A percentile compares a stretch with the other conserved stretches of the same genome.
These are phyloP conservation scores for Globisporangium polare DNA, from an alignment of 352 stramenopile genomes.

Conservation along the genomic window DNA sequence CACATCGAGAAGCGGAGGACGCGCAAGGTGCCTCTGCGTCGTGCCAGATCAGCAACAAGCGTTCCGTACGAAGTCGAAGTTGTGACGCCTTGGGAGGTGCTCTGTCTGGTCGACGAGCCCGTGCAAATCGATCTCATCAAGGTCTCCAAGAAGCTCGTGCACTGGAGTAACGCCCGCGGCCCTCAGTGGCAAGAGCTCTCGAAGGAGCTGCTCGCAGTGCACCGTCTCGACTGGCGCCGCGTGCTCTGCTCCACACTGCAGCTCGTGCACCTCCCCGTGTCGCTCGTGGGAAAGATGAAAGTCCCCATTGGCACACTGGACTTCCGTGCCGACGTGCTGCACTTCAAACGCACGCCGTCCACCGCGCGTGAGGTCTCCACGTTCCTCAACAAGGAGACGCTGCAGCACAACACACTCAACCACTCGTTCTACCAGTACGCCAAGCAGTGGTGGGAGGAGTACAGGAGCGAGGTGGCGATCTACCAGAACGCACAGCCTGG, in stretches of 20 bases:
- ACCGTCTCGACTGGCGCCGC: conserved; percentile 75
- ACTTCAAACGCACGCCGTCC: conserved; percentile 42
- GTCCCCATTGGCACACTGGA: conserved; percentile 62
- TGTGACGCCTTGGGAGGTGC: conserved; percentile 54
- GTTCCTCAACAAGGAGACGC: conserved; percentile 53
- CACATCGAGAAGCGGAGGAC: conserved; percentile 33
- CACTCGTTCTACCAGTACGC: conserved; percentile 80
- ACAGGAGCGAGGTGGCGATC: conserved; percentile 30
- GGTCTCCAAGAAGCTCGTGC: conserved; percentile 43
- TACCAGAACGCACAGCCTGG: conserved; percentile 10
- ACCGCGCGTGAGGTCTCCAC: conserved; percentile 38
- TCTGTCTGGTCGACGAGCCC: conserved; percentile 62
- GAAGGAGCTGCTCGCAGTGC: conserved; percentile 57
- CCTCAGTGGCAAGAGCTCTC: conserved; percentile 41
- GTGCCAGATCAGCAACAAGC: conserved; percentile 14
- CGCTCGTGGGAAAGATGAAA: conserved; percentile 66
- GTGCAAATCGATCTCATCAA: conserved; percentile 63
- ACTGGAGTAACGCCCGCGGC: conserved; percentile 16
- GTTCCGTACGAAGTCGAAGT: conserved; percentile 52
- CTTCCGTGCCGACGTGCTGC: conserved; percentile 58
- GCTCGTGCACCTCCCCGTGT: conserved; percentile 65
- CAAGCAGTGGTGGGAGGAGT: conserved; percentile 85
- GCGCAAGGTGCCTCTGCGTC: neutral
- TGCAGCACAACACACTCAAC: conserved; percentile 47
- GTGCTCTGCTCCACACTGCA: conserved; percentile 66